Evolutionary conservation across 352 stramenopile species (phyloP).

Genomic region (Globisporangium carolinianum): DNA sequence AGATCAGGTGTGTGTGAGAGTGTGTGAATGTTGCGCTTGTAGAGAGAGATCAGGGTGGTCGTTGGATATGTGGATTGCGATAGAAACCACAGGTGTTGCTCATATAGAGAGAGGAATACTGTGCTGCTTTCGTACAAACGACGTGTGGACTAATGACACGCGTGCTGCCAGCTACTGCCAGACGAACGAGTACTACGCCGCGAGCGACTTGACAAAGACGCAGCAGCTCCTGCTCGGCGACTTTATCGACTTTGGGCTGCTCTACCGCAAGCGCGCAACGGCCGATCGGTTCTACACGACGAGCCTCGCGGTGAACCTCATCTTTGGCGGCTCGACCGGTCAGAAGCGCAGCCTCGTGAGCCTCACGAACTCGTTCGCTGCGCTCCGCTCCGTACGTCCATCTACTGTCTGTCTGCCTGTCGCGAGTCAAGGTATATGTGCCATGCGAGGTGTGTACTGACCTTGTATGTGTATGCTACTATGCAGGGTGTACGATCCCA

Average conservation of each 20-base stretch:
- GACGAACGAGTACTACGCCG: slow-evolving; percentile 79
- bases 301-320: slow-evolving; percentile 85
- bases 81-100: too few species aligned
- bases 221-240: slow-evolving; percentile 73
- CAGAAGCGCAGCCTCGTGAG: slow-evolving; percentile 47
- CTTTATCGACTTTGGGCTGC: slow-evolving; percentile 84
- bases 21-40: background rate
- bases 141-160: too few species aligned
- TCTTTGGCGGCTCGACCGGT: slow-evolving; percentile 74
- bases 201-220: slow-evolving; percentile 66
- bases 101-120: too few species aligned
- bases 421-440: background rate
- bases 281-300: slow-evolving; percentile 85
- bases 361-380: slow-evolving; percentile 40
- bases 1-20: slow-evolving; percentile 50
- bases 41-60: background rate
- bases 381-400: slow-evolving; percentile 21
- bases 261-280: slow-evolving; percentile 56
- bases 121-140: too few species aligned
- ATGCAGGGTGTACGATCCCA: slow-evolving; percentile 30
- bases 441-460: background rate
- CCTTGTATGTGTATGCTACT: background rate
- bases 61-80: background rate
- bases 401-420: background rate
- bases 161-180: slow-evolving; percentile 51